Evolutionary conservation across 2,329 filamentous ascomycete species (phyloP).

Genomic region (Sarocladium kiliense): DNA sequence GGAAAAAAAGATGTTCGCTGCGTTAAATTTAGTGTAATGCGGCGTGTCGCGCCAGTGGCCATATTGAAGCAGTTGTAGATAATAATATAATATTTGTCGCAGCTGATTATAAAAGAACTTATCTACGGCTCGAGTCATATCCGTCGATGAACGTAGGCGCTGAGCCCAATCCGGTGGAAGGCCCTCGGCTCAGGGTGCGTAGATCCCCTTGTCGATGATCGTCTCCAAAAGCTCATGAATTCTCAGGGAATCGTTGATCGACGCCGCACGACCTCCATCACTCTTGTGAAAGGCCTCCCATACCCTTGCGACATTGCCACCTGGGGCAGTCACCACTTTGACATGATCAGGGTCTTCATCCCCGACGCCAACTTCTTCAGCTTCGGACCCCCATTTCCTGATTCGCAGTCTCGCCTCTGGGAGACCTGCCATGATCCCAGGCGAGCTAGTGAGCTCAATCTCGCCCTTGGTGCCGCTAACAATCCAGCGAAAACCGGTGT

Average conservation of each 20-base stretch:
- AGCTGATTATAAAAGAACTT: too few species aligned
- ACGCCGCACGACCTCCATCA: background rate
- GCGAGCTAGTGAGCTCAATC: conserved; percentile 18
- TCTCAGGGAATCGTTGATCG: background rate
- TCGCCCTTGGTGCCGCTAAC: conserved; percentile 28
- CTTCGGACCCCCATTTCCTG: background rate
- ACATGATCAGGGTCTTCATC: background rate
- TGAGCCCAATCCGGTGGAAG: too few species aligned
- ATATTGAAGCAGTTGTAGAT: too few species aligned
- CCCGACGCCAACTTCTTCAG: background rate
- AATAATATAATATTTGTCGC: too few species aligned
- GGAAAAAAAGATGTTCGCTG: too few species aligned
- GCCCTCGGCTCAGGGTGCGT: background rate
- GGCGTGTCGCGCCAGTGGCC: too few species aligned
- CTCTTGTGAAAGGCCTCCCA: conserved; percentile 6
- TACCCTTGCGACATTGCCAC: background rate
- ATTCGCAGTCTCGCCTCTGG: background rate
- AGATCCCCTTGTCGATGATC: background rate
- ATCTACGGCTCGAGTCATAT: too few species aligned
- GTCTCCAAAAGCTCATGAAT: background rate
- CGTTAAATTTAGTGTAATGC: too few species aligned
- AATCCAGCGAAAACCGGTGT: conserved; percentile 20
- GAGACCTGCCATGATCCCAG: background rate
- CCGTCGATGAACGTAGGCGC: too few species aligned
- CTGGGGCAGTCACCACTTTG: background rate